A percentile compares a stretch with the other conserved stretches of the same genome.
Evolutionary conservation across 2,329 filamentous ascomycete genomes (phyloP).

Genomic region (Aspergillus fumigatiaffinis): DNA sequence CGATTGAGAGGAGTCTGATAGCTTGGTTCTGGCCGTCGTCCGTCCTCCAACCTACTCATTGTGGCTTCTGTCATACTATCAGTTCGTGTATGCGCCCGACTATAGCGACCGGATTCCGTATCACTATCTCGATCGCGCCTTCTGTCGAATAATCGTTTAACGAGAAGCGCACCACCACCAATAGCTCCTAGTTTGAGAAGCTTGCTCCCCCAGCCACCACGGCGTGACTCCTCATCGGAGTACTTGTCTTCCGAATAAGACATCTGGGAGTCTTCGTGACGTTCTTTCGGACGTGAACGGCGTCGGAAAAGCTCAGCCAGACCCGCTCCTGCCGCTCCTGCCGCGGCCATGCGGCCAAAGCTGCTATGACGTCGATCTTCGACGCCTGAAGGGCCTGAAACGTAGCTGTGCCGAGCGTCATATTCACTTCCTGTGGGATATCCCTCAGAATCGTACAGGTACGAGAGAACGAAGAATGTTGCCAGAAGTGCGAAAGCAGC

Average conservation of each 20-base stretch:
- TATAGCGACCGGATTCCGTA: constrained; percentile 51
- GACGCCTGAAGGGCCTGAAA: constrained; percentile 49
- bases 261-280: constrained; percentile 47
- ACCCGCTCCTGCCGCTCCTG: constrained; percentile 56
- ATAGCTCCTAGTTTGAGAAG: constrained; percentile 59
- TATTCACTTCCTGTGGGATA: constrained; percentile 53
- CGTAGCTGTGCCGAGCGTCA: constrained; percentile 57
- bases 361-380: constrained; percentile 43
- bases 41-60: constrained; percentile 49
- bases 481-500: constrained; percentile 71
- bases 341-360: constrained; percentile 49
- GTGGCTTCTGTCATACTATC: constrained; percentile 40
- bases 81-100: constrained; percentile 48
- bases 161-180: constrained; percentile 60
- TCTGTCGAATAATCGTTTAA: constrained; percentile 56
- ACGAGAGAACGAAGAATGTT: constrained; percentile 76
- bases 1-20: constrained; percentile 30
- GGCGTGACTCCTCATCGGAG: constrained; percentile 47
- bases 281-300: constrained; percentile 40
- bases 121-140: constrained; percentile 52
- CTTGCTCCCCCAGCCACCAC: constrained; percentile 58
- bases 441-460: constrained; percentile 53
- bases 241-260: constrained; percentile 66
- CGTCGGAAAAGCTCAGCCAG: constrained; percentile 49
- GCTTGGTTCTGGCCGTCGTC: constrained; percentile 47